Conservation (phyloP, 1,284 basidiomycete genomes). For the Ganoderma meredithae region DNA sequence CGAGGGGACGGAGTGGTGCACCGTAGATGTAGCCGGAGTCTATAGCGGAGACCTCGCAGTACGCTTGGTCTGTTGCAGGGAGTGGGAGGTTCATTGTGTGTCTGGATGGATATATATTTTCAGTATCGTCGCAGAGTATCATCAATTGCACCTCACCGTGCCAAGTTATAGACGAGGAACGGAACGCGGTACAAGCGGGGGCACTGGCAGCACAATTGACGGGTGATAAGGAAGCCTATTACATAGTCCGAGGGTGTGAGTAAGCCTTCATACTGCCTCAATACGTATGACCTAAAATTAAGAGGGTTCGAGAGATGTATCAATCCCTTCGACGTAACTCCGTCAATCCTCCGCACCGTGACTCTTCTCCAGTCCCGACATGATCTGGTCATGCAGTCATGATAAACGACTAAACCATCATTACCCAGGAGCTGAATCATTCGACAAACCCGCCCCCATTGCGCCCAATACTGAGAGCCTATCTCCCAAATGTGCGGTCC, state of each 20-base stretch:
- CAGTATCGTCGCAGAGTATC: too few species aligned
- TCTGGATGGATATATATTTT: too few species aligned
- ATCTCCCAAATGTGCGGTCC: too few species aligned
- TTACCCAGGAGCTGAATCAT: neutral
- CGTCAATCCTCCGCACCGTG: neutral
- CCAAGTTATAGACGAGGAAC: too few species aligned
- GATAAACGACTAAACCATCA: neutral
- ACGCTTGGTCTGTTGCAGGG: constrained; percentile 21
- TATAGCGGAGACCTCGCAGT: constrained; percentile 51
- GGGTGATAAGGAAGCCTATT: neutral
- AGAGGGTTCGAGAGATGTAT: neutral
- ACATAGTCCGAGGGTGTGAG: neutral
- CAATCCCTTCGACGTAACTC: neutral
- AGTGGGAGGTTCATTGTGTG: constrained; percentile 21
- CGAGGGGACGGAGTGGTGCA: constrained; percentile 44
- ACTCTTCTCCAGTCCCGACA: neutral
- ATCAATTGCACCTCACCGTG: neutral
- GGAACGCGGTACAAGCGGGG: neutral
- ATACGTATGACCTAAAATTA: neutral
- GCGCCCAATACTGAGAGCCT: too few species aligned
- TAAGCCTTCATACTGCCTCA: neutral
- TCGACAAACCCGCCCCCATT: neutral
- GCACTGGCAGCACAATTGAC: neutral
- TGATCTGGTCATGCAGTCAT: neutral
- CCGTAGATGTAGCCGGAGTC: constrained; percentile 53